phyloP scores from a whole-genome alignment of 2,329 filamentous ascomycete genomes.

The Paramyrothecium sp. region DNA sequence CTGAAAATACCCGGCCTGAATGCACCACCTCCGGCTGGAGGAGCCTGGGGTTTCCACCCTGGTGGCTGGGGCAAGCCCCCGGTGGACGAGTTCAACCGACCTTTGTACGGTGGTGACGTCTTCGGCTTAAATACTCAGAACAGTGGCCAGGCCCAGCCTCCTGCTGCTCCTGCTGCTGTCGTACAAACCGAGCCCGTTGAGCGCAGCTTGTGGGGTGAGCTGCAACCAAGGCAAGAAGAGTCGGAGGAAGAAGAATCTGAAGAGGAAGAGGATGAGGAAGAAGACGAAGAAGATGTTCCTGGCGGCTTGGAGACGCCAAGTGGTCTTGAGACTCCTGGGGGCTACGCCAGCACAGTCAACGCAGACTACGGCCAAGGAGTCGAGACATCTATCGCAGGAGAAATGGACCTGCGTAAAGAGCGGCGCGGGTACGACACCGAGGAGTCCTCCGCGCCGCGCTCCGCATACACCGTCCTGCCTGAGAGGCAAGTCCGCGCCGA shows the following conservation, averaged over 20 bases:
- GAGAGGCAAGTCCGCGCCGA: conserved; percentile 83
- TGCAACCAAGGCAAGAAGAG: conserved; percentile 77
- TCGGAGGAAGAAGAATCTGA: conserved; percentile 74
- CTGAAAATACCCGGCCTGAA: conserved; percentile 93
- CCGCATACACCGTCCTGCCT: conserved; percentile 85
- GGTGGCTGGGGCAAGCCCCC: conserved; percentile 96
- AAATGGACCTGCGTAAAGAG: conserved; percentile 86
- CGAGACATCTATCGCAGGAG: conserved; percentile 75
- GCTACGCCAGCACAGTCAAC: conserved; percentile 75
- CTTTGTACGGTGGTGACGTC: conserved; percentile 90
- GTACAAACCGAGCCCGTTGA: conserved; percentile 75
- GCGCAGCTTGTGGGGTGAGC: conserved; percentile 85
- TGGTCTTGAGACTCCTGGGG: conserved; percentile 78
- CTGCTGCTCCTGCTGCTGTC: conserved; percentile 26
- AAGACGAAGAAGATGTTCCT: conserved; percentile 58
- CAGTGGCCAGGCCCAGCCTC: conserved; percentile 31
- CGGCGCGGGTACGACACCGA: conserved; percentile 86
- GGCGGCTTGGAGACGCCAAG: conserved; percentile 71
- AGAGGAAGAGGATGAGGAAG: conserved; percentile 67
- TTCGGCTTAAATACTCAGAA: conserved; percentile 68
- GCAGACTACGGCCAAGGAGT: conserved; percentile 72
- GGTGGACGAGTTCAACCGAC: conserved; percentile 87
- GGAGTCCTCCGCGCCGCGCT: conserved; percentile 69
- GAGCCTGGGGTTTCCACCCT: conserved; percentile 91
- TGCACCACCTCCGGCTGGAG: conserved; percentile 84